Evolutionary conservation across 2,329 filamentous ascomycete genomes (phyloP).

Genomic region (Phyllosticta ampelicida): DNA sequence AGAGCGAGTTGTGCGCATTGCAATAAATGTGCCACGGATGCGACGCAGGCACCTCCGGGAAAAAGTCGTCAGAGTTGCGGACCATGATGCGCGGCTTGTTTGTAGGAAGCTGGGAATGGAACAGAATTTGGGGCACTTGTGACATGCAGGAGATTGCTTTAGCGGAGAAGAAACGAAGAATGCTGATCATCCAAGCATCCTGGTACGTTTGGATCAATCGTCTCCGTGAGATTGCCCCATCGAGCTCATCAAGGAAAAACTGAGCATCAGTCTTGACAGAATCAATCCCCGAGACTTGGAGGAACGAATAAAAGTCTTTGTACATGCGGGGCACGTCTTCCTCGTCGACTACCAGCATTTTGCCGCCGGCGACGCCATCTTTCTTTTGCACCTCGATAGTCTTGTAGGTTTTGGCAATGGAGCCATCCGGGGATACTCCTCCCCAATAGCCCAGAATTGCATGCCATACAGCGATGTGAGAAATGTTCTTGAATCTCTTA

Average conservation of each 20-base stretch:
- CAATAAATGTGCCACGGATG: conserved; percentile 94
- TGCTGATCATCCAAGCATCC: conserved; percentile 73
- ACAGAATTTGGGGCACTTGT: conserved; percentile 73
- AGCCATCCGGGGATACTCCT: conserved; percentile 64
- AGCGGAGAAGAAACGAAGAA: conserved; percentile 65
- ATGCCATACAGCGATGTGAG: conserved; percentile 8
- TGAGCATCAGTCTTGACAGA: conserved; percentile 90
- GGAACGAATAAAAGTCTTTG: conserved; percentile 81
- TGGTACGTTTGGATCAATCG: conserved; percentile 66
- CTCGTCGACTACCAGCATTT: conserved; percentile 61
- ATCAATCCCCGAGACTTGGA: conserved; percentile 63
- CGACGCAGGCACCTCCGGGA: conserved; percentile 66
- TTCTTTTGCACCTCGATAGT: conserved; percentile 51
- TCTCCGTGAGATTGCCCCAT: conserved; percentile 57
- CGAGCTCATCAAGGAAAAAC: conserved; percentile 72
- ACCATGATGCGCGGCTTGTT: conserved; percentile 63
- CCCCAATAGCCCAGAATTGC: conserved; percentile 68
- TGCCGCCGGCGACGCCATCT: conserved; percentile 48
- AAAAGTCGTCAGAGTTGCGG: conserved; percentile 88
- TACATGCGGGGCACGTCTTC: conserved; percentile 71
- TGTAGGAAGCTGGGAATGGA: conserved; percentile 70
- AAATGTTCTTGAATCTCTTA: conserved; percentile 47
- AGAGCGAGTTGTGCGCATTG: conserved; percentile 78
- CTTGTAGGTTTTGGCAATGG: conserved; percentile 68
- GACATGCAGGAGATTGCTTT: conserved; percentile 92